phyloP scores from a whole-genome alignment of 805 yeast species.

The Saccharomycopsis malanga region DNA sequence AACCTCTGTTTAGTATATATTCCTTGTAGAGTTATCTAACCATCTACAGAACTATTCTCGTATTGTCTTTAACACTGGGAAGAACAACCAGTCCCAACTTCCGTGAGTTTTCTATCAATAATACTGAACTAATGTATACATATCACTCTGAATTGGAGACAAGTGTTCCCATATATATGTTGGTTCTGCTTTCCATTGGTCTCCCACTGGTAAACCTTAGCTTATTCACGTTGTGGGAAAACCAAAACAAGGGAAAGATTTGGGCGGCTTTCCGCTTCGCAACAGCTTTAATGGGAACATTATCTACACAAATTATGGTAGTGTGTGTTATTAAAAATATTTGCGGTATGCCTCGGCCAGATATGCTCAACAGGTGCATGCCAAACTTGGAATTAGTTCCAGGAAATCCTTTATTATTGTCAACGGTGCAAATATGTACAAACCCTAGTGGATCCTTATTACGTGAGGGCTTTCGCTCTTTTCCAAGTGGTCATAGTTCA shows the following conservation, averaged over 20 bases:
- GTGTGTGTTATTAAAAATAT: conserved; percentile 18
- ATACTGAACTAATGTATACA: not conserved
- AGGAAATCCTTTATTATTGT: not conserved
- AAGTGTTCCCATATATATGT: conserved; percentile 1
- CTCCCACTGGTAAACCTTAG: not conserved
- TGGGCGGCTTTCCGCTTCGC: not conserved
- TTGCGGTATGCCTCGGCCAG: conserved; percentile 16
- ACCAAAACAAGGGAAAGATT: not conserved
- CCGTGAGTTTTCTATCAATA: conserved; percentile 12
- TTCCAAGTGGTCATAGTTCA: conserved; percentile 13
- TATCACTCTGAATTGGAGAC: conserved; percentile 3
- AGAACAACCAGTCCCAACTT: conserved; percentile 5
- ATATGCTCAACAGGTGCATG: conserved; percentile 9
- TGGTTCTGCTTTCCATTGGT: not conserved
- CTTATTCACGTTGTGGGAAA: conserved; percentile 1
- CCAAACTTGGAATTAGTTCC: conserved; percentile 1
- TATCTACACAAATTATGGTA: conserved; percentile 8
- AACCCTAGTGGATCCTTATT: not conserved
- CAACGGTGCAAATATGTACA: conserved; percentile 5
- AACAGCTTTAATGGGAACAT: conserved; percentile 2
- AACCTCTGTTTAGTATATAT: no score
- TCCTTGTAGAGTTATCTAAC: not conserved
- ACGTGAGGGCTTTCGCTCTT: conserved; percentile 13
- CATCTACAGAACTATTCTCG: not conserved
- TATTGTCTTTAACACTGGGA: conserved; percentile 8